Evolutionary conservation across 169 alveolate species (phyloP), one percentile per base, ranked within the genome.

Genomic region (Eimeria brunetti): DNA sequence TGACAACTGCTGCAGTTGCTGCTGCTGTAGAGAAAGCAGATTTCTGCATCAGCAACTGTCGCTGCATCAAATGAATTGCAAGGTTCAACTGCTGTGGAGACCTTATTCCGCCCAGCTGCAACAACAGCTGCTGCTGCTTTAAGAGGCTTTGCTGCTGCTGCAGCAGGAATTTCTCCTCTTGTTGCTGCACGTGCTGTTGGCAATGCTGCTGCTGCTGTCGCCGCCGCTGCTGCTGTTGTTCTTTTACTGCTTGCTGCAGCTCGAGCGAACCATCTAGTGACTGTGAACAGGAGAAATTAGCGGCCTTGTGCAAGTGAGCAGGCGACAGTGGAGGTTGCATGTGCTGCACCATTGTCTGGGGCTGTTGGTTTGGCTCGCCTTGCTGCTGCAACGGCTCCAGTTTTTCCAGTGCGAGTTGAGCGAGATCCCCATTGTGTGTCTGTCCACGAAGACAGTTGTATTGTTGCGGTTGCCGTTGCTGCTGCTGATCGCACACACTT

Each of bases 71-170:
- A 14, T 69, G 94, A 46, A 69, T 33, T 0, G 86, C 84, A 33
- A 88, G 86, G 18, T 69, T 33, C 75, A 88, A n/a, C 53, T 69
- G 94, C 27, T 69, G 60, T 24, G 38, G 94, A 18, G 67, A 71
- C 46, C 53, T 27, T 9, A 53, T 46, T 44, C 53, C 58, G 6
- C 53, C 49, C 38, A 88, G 94, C 86, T 46, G 88, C 88, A 69
- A n/a, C 46, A 69, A 51, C 33, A 88, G 84, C 64, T 51, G 86
- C n/a, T 69, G 94, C 94, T 69, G 84, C 36, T 46, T 46, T n/a
- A 41, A 80, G 56, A 88, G 86, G 33, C 84, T 30, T 73, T 69
- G 94, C 94, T 46, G 86, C 94, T 69, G 64, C 27, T 30, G 38
- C 27, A 69, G 86, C 30, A 83, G 76, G 38, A 11, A 53, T 7